Evolutionary conservation across 495 filamentous ascomycete genomes (phyloP).

Genomic region (Acidiella bohemica): DNA sequence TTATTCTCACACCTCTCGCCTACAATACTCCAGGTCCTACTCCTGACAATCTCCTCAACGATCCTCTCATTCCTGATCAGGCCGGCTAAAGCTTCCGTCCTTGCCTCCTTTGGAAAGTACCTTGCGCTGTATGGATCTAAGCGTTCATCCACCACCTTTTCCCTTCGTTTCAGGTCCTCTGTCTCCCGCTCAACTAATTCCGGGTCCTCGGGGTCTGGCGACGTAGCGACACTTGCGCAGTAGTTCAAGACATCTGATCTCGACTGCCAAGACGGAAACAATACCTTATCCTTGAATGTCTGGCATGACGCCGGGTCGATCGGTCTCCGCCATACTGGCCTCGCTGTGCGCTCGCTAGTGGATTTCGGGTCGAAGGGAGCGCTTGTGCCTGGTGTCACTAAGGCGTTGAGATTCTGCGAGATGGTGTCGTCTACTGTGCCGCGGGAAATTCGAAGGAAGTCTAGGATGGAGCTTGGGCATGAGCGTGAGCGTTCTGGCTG

Average conservation of each 20-base stretch:
- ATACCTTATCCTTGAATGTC: conserved; percentile 59
- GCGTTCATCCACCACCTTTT: conserved; percentile 73
- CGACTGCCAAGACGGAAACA: conserved; percentile 81
- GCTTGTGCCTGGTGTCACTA: conserved; percentile 55
- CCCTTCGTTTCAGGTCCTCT: conserved; percentile 55
- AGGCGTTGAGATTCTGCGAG: conserved; percentile 80
- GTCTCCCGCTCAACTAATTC: conserved; percentile 55
- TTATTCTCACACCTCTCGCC: conserved; percentile 57
- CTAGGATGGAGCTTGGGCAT: conserved; percentile 34
- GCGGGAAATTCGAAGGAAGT: conserved; percentile 85
- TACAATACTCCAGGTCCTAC: conserved; percentile 72
- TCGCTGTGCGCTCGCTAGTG: conserved; percentile 43
- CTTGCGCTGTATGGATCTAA: conserved; percentile 83
- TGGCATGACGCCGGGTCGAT: conserved; percentile 42
- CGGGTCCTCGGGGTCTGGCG: conserved; percentile 78
- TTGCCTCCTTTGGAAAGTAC: conserved; percentile 68
- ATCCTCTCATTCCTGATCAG: conserved; percentile 70
- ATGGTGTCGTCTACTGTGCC: conserved; percentile 84
- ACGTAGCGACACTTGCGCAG: conserved; percentile 77
- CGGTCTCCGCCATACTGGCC: conserved; percentile 11
- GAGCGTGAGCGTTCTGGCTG: conserved; percentile 13
- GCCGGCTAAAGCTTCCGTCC: conserved; percentile 68
- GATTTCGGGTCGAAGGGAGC: conserved; percentile 68
- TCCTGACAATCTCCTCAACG: conserved; percentile 77
- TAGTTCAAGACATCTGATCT: conserved; percentile 79